A percentile compares a stretch with the other conserved stretches of the same genome.
These are phyloP conservation scores for Larix kaempferi DNA, from an alignment of 75 land plant genomes.

Conservation along the genomic window DNA sequence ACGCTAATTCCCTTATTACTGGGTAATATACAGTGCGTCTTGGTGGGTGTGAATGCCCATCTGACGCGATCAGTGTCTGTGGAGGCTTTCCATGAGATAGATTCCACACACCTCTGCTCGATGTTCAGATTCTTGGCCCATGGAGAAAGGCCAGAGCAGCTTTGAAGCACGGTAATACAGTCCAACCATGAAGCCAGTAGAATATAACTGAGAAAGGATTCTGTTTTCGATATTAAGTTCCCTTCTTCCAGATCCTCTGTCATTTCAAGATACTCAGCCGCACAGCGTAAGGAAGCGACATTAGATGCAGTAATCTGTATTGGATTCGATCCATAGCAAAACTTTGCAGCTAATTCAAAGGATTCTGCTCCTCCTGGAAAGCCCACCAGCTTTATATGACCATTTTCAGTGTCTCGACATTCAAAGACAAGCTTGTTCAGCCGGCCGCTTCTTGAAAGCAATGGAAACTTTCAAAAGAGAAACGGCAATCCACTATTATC, in stretches of 20 bases:
- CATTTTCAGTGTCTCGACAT: constrained; percentile 41
- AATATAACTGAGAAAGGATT: constrained; percentile 45
- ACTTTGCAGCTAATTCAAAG: constrained; percentile 76
- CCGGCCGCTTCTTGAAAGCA: constrained; percentile 79
- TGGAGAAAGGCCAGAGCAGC: constrained; percentile 47
- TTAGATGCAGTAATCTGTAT: constrained; percentile 70
- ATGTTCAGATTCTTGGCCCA: constrained; percentile 68
- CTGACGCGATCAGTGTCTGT: constrained; percentile 27
- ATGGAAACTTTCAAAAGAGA: constrained; percentile 61
- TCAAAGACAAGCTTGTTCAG: constrained; percentile 74
- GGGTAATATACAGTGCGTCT: not conserved
- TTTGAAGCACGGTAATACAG: constrained; percentile 57
- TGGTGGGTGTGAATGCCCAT: not conserved
- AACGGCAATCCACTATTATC: not conserved
- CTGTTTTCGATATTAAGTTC: constrained; percentile 61
- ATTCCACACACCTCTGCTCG: constrained; percentile 60
- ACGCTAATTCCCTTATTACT: not conserved
- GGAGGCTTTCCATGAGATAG: constrained; percentile 63
- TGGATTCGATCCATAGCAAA: constrained; percentile 66
- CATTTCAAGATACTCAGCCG: constrained; percentile 78
- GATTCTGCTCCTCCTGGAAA: constrained; percentile 74
- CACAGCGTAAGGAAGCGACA: constrained; percentile 76
- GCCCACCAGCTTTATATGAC: constrained; percentile 40
- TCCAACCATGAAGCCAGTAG: constrained; percentile 55
- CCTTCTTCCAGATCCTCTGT: constrained; percentile 60